Evolutionary conservation across 1,139 yeast species (phyloP), one percentile per base, ranked within the genome.

Genomic region (Insectozyma bohioensis): DNA sequence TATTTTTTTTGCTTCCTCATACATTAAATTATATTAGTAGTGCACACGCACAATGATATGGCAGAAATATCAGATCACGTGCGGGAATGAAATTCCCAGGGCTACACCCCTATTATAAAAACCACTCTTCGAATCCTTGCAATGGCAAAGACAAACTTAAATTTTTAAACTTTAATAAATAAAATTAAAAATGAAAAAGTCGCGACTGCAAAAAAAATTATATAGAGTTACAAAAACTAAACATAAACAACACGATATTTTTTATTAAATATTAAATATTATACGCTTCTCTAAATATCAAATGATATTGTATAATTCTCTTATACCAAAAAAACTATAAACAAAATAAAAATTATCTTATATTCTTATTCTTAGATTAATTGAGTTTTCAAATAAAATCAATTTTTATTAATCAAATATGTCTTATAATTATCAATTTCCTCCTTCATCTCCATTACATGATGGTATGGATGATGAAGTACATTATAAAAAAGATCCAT

Each of bases 391-490:
- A n/a, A n/a, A 11, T 22, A 26, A 12, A 7, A 18, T 18, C 20
- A 18, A 18, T 18, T 6, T 6, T 6, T 18, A 10, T n/a, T n/a
- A n/a, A 14, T 6, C 6, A 8, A 11, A 12, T 15, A 40, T 38
- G 42, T 34, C 42, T 6, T 24, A 30, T 26, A 35, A 31, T 26
- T 41, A 40, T 34, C 47, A 43, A 35, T 78, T 77, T 52, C 84
- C 83, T 9, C 85, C 85, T 13, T 78, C 85, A 17, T 79, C 85
- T 19, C 85, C 85, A 2, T 65, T 76, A 39, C 52, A 67, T 34
- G 62, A 61, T 35, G 53, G 50, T 27, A n/a, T 19, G 7, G 47
- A 46, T 24, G 49, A 43, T 13, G 37, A 33, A 12, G 21, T 18
- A 17, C 5, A 17, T 6, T 20, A 31, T 17, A 25, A 28, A n/a